Evolutionary conservation across 768 basidiomycete genomes (phyloP).

Genomic region (Russula dissimulans): DNA sequence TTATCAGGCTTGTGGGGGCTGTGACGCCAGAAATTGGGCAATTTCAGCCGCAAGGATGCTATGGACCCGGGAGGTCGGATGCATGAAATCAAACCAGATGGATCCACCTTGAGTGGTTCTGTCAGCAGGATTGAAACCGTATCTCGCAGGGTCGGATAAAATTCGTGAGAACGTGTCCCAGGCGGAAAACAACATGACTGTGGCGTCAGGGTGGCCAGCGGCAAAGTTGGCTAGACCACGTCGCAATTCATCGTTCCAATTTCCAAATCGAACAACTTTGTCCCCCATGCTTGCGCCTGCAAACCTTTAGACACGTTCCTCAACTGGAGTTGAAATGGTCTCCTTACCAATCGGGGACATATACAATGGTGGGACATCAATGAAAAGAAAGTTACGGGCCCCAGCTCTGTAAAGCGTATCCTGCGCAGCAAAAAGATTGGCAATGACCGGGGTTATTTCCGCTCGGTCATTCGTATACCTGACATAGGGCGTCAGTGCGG

Average conservation of each 20-base stretch:
- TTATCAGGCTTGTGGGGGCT: conserved; percentile 5
- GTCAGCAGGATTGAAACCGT: conserved; percentile 16
- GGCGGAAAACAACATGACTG: conserved; percentile 21
- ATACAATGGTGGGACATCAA: conserved; percentile 45
- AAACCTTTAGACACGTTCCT: neutral
- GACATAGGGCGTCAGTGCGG: conserved; percentile 23
- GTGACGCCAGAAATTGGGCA: conserved; percentile 7
- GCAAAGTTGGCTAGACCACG: conserved; percentile 17
- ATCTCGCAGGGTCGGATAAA: conserved; percentile 21
- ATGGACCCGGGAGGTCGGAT: conserved; percentile 15
- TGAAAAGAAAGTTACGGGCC: conserved; percentile 42
- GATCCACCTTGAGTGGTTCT: conserved; percentile 3
- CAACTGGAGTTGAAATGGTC: neutral
- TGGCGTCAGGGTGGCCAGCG: conserved; percentile 20
- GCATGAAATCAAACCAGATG: conserved; percentile 18
- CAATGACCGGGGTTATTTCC: conserved; percentile 14
- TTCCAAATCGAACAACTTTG: conserved; percentile 7
- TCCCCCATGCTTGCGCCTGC: conserved; percentile 6
- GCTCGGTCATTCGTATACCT: conserved; percentile 2
- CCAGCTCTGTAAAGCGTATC: conserved; percentile 39
- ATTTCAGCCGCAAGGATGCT: conserved; percentile 12
- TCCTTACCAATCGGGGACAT: conserved; percentile 31
- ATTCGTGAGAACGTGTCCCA: conserved; percentile 22
- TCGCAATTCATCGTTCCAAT: conserved; percentile 14
- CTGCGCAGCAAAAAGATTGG: conserved; percentile 34